A percentile compares a stretch with the other conserved stretches of the same genome.
Evolutionary conservation across 1,139 yeast species (phyloP).

Genomic region (Geotrichum macrosporum): DNA sequence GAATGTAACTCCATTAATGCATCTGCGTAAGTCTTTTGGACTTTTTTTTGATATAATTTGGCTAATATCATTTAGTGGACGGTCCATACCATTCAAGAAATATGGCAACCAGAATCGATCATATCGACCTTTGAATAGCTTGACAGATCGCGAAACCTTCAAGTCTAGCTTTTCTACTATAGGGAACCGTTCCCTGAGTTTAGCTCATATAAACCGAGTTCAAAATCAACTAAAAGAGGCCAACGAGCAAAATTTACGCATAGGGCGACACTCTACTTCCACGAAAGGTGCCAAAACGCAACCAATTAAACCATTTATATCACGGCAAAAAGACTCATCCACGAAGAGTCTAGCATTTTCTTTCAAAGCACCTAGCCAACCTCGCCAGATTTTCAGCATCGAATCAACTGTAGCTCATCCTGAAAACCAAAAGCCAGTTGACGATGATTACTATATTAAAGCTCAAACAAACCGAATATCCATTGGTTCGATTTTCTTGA

Average conservation of each 20-base stretch:
- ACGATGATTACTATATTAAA: background rate
- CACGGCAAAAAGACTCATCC: background rate
- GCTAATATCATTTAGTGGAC: background rate
- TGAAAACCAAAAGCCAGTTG: background rate
- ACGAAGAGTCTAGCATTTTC: background rate
- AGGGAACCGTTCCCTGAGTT: background rate
- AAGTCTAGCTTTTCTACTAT: background rate
- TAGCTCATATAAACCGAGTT: background rate
- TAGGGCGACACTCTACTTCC: background rate
- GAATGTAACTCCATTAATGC: constrained; percentile 1
- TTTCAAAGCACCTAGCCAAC: background rate
- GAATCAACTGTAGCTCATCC: background rate
- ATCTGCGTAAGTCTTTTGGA: background rate
- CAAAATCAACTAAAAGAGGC: background rate
- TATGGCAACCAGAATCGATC: background rate
- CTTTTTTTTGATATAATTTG: background rate
- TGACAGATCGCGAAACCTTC: background rate
- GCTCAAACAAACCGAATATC: background rate
- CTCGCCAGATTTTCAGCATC: background rate
- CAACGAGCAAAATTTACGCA: background rate
- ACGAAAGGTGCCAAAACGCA: background rate
- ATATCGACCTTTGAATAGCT: background rate
- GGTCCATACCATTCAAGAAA: background rate
- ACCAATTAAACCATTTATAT: background rate
- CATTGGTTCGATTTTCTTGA: background rate